Evolutionary conservation across 2,329 filamentous ascomycete genomes (phyloP).

Genomic region (Penicillium palitans): DNA sequence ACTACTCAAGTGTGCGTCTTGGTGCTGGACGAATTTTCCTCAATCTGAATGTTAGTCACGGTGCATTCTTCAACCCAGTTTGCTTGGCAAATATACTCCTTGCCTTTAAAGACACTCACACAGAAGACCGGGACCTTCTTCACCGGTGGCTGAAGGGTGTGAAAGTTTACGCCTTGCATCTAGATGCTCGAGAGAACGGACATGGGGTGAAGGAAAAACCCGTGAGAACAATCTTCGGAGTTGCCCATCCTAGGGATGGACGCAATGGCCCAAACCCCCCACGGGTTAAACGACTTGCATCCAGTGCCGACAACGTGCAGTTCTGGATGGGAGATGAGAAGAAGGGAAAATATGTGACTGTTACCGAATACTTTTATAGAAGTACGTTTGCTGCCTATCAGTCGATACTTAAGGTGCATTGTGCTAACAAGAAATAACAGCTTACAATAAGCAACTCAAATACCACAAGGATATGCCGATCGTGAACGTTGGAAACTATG

Average conservation of each 20-base stretch:
- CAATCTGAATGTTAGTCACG: slow-evolving; percentile 25
- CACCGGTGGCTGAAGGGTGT: slow-evolving; percentile 15
- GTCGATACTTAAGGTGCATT: not conserved
- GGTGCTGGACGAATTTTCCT: slow-evolving; percentile 15
- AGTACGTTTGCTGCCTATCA: slow-evolving; percentile 13
- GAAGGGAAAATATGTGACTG: slow-evolving; percentile 17
- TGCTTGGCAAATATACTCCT: not conserved
- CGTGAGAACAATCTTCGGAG: slow-evolving; percentile 11
- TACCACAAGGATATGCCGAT: slow-evolving; percentile 50
- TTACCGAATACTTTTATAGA: slow-evolving; percentile 24
- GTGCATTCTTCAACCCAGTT: slow-evolving; percentile 14
- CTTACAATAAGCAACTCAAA: slow-evolving; percentile 36
- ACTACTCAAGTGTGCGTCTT: slow-evolving; percentile 23
- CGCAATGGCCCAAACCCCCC: slow-evolving; percentile 1
- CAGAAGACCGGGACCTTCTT: not conserved
- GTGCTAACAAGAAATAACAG: slow-evolving; percentile 25
- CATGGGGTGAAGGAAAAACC: not conserved
- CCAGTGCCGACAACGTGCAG: slow-evolving; percentile 10
- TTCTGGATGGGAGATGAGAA: slow-evolving; percentile 13
- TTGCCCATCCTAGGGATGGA: slow-evolving; percentile 17
- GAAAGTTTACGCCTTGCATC: slow-evolving; percentile 16
- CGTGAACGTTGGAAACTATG: slow-evolving; percentile 61
- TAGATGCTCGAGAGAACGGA: not conserved
- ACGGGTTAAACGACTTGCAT: not conserved
- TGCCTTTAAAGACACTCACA: not conserved